Evolutionary conservation across 2,329 filamentous ascomycete species (phyloP), one percentile per base, ranked within the genome.

Genomic region (Parastagonospora nodorum): DNA sequence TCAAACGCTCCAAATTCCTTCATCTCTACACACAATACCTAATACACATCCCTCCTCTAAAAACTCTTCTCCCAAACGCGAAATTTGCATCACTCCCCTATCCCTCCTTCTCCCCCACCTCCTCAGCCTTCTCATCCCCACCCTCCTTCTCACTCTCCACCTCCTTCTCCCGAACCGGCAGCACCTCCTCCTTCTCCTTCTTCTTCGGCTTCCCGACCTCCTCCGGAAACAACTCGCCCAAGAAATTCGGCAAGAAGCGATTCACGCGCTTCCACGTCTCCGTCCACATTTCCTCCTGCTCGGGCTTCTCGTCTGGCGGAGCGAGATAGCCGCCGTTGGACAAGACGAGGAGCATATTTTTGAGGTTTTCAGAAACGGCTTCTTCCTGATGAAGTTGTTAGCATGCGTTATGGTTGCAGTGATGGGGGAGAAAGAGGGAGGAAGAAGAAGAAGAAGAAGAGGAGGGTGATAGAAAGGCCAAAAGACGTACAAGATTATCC

Each of bases 321-420:
- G 90, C 86, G 5, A 99, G 83, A 64, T 90, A 92, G 31, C 89
- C 92, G 43, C 88, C 92, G 70, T 88, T 94, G 5, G 89, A 87
- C 92, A 99, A 96, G 65, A 99, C 94, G 8, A 99, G 81, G 19
- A 97, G 79, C 45, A 97, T 92, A 60, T 99, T 99, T 77, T 99
- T 99, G 50, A 99, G 78, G 59, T 91, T 94, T 74, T 99, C 94
- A 0, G 90, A 89, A 2, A 97, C 92, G 10, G 94, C 93, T 78
- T 99, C 94, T 75, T 96, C 92, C 87, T 96, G 62, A 54, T 63
- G 8, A 3, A 30, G 41, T 14, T 35, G 47, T 60, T 43, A 62
- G 48, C 37, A 14, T 38, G 37, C 14, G 28, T 32, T 15, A 4
- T 4, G 14, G n/a, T n/a, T n/a, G n/a, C n/a, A n/a, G n/a, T n/a